Conservation (phyloP, 148 eudicot species). For the Simmondsia chinensis region DNA sequence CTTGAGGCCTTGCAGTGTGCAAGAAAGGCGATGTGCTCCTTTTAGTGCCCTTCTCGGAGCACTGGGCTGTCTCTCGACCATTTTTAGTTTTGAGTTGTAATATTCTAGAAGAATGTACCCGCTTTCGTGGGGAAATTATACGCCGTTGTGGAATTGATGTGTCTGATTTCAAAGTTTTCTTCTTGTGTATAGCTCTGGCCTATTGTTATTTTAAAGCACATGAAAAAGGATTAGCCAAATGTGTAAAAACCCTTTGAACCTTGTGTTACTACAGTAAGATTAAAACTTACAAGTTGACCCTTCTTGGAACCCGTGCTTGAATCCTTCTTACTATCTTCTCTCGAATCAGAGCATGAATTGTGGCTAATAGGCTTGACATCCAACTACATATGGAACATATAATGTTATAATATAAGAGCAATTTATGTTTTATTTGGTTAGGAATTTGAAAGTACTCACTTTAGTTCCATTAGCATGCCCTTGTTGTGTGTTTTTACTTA, state of each 20-base stretch:
- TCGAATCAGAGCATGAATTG: conserved; percentile 13
- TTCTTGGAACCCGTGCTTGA: conserved; percentile 8
- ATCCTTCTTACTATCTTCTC: conserved; percentile 10
- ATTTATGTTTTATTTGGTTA: no score
- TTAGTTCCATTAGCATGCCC: conserved; percentile 13
- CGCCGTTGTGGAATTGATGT: conserved; percentile 10
- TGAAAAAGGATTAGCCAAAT: background rate
- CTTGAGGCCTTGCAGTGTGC: conserved; percentile 21
- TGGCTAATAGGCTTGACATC: background rate
- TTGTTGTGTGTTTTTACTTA: conserved; percentile 23
- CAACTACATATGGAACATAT: background rate
- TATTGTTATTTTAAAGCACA: conserved; percentile 16
- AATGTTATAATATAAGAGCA: no score
- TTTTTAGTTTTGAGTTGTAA: conserved; percentile 8
- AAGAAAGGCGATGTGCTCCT: conserved; percentile 18
- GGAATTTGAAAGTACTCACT: no score
- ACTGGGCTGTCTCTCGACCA: conserved; percentile 6
- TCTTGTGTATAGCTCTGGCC: conserved; percentile 3
- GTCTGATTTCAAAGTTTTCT: conserved; percentile 11
- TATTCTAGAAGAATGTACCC: background rate
- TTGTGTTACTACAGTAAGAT: background rate
- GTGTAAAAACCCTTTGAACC: background rate
- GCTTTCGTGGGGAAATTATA: conserved; percentile 2
- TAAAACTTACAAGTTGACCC: conserved; percentile 18
- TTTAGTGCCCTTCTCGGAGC: conserved; percentile 20